Evolutionary conservation across 352 stramenopile genomes (phyloP).

Genomic region (Globisporangium irregulare): DNA sequence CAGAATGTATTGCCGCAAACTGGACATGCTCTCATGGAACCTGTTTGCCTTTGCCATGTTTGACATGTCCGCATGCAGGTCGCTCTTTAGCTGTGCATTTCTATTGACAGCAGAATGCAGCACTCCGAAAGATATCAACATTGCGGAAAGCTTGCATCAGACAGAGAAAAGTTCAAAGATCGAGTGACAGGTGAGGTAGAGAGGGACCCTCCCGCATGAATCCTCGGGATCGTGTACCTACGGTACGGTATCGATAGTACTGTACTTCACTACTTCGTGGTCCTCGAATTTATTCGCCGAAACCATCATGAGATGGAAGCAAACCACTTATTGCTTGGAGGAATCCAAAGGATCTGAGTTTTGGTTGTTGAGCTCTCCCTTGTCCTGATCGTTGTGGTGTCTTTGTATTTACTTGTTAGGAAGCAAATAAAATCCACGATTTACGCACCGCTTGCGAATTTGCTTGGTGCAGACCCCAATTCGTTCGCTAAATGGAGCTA

Average conservation of each 20-base stretch:
- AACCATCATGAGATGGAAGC: not conserved
- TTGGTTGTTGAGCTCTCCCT: not conserved
- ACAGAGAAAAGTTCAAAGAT: not conserved
- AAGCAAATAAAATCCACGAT: too few relatives aligned
- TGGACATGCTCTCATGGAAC: not conserved
- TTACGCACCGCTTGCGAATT: too few relatives aligned
- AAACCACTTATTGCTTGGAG: not conserved
- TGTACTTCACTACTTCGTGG: not conserved
- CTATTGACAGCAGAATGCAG: not conserved
- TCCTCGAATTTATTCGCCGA: not conserved
- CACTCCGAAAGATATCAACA: not conserved
- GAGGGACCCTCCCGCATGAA: not conserved
- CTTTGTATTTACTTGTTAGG: too few relatives aligned
- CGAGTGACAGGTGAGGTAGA: not conserved
- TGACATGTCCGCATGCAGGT: not conserved
- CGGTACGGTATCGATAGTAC: not conserved
- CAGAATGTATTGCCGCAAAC: not conserved
- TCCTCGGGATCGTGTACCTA: not conserved
- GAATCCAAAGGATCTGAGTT: not conserved
- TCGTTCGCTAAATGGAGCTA: too few relatives aligned
- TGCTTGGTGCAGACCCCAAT: too few relatives aligned
- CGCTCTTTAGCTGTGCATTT: not conserved
- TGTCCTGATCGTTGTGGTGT: not conserved
- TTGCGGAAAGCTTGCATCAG: not conserved
- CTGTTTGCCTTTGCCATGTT: not conserved